Evolutionary conservation across 2,329 filamentous ascomycete species (phyloP), one percentile per base, ranked within the genome.

Genomic region (Ascochyta clinopodiicola): DNA sequence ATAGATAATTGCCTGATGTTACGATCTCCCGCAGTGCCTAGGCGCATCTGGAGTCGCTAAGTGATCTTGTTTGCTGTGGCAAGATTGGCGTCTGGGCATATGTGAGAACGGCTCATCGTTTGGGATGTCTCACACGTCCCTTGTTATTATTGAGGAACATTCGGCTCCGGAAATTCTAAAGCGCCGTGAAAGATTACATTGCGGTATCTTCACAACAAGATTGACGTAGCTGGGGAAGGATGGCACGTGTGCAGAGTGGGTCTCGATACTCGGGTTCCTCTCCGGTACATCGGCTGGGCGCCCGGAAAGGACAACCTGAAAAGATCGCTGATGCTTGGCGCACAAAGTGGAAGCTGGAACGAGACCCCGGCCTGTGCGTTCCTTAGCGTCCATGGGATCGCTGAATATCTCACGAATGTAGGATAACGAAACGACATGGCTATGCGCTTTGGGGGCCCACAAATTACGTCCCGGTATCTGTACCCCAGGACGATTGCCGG

Each of bases 401-500:
- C 40, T 45, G 29, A 27, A 31, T 10, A 17, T 38, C 36, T 17
- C 17, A 46, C 29, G 24, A 17, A 45, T 32, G 29, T 27, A 42
- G 46, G 13, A 31, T 40, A 24, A 46, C 37, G 36, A 32, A 43
- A 46, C 46, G 29, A 50, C 24, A 27, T 29, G 31, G 38, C 38
- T 37, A 29, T n/a, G 32, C 42, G 17, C 9, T n/a, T 31, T 32
- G 27, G 31, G 24, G 32, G 13, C 42, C 29, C 42, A 56, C 31
- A 10, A 29, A 51, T 56, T 56, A 56, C 52, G 52, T 56, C 51
- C 52, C 36, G 36, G 29, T 35, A 43, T 46, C 36, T 38, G 10
- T 24, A 42, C 51, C 51, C 51, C 40, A 55, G 44, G 45, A 6
- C 37, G 34, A n/a, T 24, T 29, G 32, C 31, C 17, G n/a, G 25